phyloP scores from a whole-genome alignment of 352 stramenopile species.

The Pythium folliculosum region DNA sequence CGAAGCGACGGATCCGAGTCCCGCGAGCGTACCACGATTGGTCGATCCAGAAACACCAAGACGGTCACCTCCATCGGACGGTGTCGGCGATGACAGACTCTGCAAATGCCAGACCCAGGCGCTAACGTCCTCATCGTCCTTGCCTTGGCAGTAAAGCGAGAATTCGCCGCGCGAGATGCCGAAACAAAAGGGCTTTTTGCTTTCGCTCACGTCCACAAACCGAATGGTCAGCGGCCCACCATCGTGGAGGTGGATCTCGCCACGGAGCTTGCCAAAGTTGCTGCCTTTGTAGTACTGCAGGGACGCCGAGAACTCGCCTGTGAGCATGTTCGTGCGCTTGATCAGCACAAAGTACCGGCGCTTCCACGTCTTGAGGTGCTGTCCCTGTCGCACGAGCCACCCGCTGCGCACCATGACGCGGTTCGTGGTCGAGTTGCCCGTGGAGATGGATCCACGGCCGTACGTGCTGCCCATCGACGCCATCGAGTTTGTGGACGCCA shows the following conservation, averaged over 20 bases:
- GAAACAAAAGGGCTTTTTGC: constrained; percentile 84
- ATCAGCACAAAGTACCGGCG: constrained; percentile 86
- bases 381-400: constrained; percentile 38
- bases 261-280: constrained; percentile 78
- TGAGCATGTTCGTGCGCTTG: constrained; percentile 71
- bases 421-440: constrained; percentile 39
- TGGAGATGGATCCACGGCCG: constrained; percentile 33
- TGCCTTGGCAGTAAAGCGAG: constrained; percentile 75
- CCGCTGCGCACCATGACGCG: constrained; percentile 35
- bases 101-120: constrained; percentile 85
- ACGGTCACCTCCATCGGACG: constrained; percentile 36
- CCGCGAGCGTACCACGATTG: constrained; percentile 14
- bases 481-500: constrained; percentile 15
- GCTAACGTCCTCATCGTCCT: constrained; percentile 84
- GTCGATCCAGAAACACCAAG: constrained; percentile 3
- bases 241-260: constrained; percentile 71
- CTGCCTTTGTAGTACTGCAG: constrained; percentile 88
- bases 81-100: constrained; percentile 44
- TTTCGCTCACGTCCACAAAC: constrained; percentile 78
- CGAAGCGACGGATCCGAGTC: constrained; percentile 20
- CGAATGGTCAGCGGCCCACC: constrained; percentile 67
- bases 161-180: constrained; percentile 74
- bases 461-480: constrained; percentile 4
- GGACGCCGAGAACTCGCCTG: constrained; percentile 67
- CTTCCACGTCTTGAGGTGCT: constrained; percentile 81